Percentiles rank a stretch among this genome's conserved stretches.
Conservation (phyloP, 140 eudicot species). For the Ambrosia hybrid region DNA sequence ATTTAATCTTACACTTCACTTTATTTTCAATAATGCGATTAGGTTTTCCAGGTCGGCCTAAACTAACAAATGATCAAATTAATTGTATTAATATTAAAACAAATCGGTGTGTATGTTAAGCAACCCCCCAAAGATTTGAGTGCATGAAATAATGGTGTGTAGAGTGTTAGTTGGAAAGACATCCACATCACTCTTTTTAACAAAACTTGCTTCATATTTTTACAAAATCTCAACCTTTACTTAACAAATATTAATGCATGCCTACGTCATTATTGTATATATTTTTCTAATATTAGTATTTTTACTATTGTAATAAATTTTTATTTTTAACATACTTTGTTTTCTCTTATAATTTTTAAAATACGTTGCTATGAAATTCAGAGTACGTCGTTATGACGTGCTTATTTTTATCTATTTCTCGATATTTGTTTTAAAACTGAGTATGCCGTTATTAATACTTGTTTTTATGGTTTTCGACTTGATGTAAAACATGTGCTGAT, state of each 20-base stretch:
- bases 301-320: no score
- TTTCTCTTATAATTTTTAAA: no score
- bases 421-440: no score
- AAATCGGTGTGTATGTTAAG: conserved; percentile 13
- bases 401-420: no score
- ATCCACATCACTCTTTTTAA: conserved; percentile 30
- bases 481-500: no score
- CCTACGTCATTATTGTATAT: neutral
- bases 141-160: conserved; percentile 25
- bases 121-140: conserved; percentile 19
- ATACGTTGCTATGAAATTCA: no score
- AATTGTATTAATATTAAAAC: neutral
- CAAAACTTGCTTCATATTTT: conserved; percentile 26
- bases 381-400: no score
- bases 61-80: neutral
- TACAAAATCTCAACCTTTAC: conserved; percentile 23
- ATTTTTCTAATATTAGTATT: no score
- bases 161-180: conserved; percentile 22
- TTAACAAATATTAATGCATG: neutral
- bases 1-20: neutral
- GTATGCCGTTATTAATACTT: no score
- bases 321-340: no score
- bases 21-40: neutral
- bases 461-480: no score
- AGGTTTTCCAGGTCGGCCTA: conserved; percentile 1